Percentiles rank a stretch among this genome's conserved stretches.
Evolutionary conservation across 768 basidiomycete species (phyloP).

Genomic region (Boletus pseudo-olivaceus): DNA sequence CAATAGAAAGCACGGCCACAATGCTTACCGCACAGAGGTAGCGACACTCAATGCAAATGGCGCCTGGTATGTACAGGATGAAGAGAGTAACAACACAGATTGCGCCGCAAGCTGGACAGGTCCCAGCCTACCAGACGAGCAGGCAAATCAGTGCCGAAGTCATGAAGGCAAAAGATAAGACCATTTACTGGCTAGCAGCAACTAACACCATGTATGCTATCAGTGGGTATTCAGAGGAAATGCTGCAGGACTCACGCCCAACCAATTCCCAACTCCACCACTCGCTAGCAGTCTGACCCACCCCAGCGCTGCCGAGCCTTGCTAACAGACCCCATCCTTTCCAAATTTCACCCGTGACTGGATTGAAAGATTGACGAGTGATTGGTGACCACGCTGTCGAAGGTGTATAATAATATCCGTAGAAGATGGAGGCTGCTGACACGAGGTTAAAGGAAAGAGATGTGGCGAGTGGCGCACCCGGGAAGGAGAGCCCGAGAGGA

Average conservation of each 20-base stretch:
- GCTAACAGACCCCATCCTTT: slow-evolving; percentile 64
- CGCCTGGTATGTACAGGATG: slow-evolving; percentile 76
- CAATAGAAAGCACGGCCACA: background rate
- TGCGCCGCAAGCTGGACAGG: slow-evolving; percentile 83
- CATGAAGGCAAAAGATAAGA: background rate
- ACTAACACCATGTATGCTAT: slow-evolving; percentile 29
- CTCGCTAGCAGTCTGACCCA: slow-evolving; percentile 79
- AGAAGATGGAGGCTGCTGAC: slow-evolving; percentile 54
- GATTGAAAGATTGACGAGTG: slow-evolving; percentile 30
- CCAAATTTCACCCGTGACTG: slow-evolving; percentile 61
- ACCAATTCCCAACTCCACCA: slow-evolving; percentile 98
- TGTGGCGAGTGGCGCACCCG: slow-evolving; percentile 90
- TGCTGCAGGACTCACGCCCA: slow-evolving; percentile 35
- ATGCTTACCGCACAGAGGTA: slow-evolving; percentile 71
- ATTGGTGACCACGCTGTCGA: slow-evolving; percentile 69
- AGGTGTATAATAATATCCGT: slow-evolving; percentile 60
- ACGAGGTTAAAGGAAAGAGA: slow-evolving; percentile 89
- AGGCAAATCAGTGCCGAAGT: background rate
- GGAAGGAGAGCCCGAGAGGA: slow-evolving; percentile 77
- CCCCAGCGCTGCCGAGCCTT: slow-evolving; percentile 78
- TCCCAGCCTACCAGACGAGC: slow-evolving; percentile 54
- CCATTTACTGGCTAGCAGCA: slow-evolving; percentile 49
- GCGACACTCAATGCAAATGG: slow-evolving; percentile 83
- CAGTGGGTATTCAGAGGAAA: background rate
- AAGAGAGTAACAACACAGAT: slow-evolving; percentile 76